Percentiles rank a stretch among this genome's conserved stretches.
Conservation (phyloP, 2,329 filamentous ascomycete species). For the Neopestalotiopsis sp. region DNA sequence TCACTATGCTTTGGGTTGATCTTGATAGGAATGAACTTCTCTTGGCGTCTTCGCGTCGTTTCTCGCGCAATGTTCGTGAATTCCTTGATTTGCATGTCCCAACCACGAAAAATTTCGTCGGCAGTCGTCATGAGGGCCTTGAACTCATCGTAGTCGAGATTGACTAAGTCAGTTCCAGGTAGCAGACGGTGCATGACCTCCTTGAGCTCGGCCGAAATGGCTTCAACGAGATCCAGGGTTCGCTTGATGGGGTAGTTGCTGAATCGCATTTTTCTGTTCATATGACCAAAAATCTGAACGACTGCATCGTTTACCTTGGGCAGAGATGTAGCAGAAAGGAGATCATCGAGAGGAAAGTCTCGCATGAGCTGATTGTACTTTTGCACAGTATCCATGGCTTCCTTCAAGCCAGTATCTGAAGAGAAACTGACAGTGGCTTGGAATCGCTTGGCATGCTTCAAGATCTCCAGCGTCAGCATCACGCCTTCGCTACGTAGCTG, state of each 20-base stretch:
- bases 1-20: conserved; percentile 86
- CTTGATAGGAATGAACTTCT: conserved; percentile 99
- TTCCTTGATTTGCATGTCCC: conserved; percentile 96
- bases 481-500: conserved; percentile 91
- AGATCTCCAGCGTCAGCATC: conserved; percentile 86
- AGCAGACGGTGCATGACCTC: conserved; percentile 84
- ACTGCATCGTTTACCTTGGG: conserved; percentile 89
- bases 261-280: conserved; percentile 97
- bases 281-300: conserved; percentile 86
- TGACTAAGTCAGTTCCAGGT: conserved; percentile 85
- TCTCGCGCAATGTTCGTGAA: conserved; percentile 98
- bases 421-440: conserved; percentile 97
- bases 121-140: conserved; percentile 82
- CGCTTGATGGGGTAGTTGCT: conserved; percentile 94
- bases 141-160: conserved; percentile 92
- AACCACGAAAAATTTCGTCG: conserved; percentile 85
- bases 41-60: conserved; percentile 88
- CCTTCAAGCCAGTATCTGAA: conserved; percentile 93
- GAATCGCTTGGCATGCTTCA: conserved; percentile 97
- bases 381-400: conserved; percentile 93
- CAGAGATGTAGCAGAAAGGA: conserved; percentile 89
- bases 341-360: conserved; percentile 94
- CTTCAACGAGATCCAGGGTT: conserved; percentile 92
- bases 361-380: conserved; percentile 99
- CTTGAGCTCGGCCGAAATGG: conserved; percentile 93